A percentile compares a stretch with the other conserved stretches of the same genome.
phyloP scores from a whole-genome alignment of 345 rosid species.

The Murraya koenigii region DNA sequence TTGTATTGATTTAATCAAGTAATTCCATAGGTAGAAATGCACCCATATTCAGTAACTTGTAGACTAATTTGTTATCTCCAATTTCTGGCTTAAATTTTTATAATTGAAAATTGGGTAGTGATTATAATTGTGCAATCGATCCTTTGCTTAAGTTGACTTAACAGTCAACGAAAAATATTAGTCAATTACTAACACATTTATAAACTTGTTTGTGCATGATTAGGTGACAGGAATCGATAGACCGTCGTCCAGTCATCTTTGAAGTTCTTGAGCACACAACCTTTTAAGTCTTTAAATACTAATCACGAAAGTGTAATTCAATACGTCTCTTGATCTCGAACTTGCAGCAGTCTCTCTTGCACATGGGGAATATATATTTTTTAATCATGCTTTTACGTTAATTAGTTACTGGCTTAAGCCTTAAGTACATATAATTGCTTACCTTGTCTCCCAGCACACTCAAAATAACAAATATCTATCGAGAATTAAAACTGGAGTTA shows the following conservation, averaged over 20 bases:
- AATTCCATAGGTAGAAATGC: not conserved
- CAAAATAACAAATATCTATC: not conserved
- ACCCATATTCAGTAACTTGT: not conserved
- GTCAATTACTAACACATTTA: not conserved
- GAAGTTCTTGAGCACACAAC: not conserved
- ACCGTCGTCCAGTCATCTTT: not conserved
- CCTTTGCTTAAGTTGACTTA: not conserved
- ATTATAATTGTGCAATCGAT: not conserved
- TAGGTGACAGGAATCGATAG: not conserved
- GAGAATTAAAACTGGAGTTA: not conserved
- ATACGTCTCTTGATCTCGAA: not conserved
- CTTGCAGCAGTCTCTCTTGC: not conserved
- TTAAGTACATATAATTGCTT: not conserved
- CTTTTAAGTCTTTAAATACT: too few species aligned
- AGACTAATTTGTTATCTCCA: not conserved
- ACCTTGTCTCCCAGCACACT: not conserved
- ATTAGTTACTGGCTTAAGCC: not conserved
- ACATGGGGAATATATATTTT: not conserved
- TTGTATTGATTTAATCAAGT: too few species aligned
- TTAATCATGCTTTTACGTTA: not conserved
- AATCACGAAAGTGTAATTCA: not conserved
- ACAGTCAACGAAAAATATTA: not conserved
- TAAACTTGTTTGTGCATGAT: not conserved
- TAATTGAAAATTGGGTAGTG: too few species aligned
- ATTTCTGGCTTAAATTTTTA: not conserved